phyloP scores from a whole-genome alignment of 768 basidiomycete species.

The Mycena floridula region DNA sequence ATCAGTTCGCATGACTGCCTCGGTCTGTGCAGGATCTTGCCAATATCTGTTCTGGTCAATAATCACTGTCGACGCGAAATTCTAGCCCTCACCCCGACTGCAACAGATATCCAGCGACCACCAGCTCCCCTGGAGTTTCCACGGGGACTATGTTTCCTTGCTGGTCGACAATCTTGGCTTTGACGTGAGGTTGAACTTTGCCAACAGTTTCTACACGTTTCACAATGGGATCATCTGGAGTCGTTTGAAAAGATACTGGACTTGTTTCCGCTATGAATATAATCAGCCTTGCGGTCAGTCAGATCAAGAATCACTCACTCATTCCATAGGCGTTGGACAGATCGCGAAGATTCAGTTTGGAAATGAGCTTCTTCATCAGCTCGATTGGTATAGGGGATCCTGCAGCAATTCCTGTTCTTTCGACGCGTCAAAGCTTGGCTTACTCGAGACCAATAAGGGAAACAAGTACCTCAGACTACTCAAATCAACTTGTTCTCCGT shows the following conservation, averaged over 20 bases:
- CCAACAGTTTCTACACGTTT: conserved; percentile 84
- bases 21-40: conserved; percentile 66
- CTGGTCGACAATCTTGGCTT: conserved; percentile 60
- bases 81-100: conserved; percentile 81
- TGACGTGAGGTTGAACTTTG: conserved; percentile 68
- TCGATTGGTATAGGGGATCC: conserved; percentile 77
- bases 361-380: conserved; percentile 68
- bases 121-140: conserved; percentile 68
- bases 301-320: conserved; percentile 46
- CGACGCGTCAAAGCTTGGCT: not conserved
- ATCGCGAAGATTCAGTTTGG: conserved; percentile 59
- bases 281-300: not conserved
- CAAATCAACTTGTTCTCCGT: conserved; percentile 42
- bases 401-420: conserved; percentile 77
- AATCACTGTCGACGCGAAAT: not conserved
- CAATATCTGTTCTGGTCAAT: conserved; percentile 69
- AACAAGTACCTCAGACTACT: conserved; percentile 48
- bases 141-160: conserved; percentile 63
- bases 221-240: conserved; percentile 56
- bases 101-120: conserved; percentile 68
- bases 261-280: too few species aligned
- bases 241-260: conserved; percentile 81
- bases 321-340: conserved; percentile 81
- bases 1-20: conserved; percentile 46
- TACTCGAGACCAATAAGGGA: not conserved